These are phyloP conservation scores for Colletotrichum scovillei DNA, from an alignment of 2,329 filamentous ascomycete genomes.

Conservation along the genomic window DNA sequence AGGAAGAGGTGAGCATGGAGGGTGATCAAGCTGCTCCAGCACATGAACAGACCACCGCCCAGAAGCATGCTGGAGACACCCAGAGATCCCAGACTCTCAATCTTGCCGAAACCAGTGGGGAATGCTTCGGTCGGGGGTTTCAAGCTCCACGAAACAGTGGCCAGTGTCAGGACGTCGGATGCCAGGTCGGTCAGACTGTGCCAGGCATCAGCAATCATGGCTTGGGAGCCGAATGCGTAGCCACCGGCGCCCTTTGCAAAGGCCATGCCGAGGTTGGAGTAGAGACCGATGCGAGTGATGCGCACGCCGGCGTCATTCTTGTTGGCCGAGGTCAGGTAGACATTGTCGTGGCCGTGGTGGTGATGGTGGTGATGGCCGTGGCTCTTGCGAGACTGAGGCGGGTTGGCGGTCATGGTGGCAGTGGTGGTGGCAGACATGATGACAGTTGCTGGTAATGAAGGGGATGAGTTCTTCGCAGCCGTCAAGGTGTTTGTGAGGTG, in stretches of 20 bases:
- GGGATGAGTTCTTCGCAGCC: constrained; percentile 32
- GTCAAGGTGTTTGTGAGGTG: constrained; percentile 27
- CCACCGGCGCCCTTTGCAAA: constrained; percentile 92
- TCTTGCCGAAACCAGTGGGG: constrained; percentile 93
- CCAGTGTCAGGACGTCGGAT: constrained; percentile 92
- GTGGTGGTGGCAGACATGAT: constrained; percentile 51
- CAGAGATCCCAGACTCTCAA: constrained; percentile 94
- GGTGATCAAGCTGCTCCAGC: constrained; percentile 77
- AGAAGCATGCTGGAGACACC: constrained; percentile 94
- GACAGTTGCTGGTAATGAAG: constrained; percentile 18
- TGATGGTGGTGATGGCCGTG: constrained; percentile 64
- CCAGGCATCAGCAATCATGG: constrained; percentile 92
- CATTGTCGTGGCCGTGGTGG: constrained; percentile 87
- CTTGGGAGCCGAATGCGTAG: constrained; percentile 94
- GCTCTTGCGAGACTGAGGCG: constrained; percentile 55
- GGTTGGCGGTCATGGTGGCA: constrained; percentile 39
- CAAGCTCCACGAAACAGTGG: constrained; percentile 93
- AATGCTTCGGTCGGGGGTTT: constrained; percentile 86
- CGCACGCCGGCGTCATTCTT: constrained; percentile 93
- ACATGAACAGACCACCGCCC: constrained; percentile 92
- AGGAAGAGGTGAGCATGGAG: constrained; percentile 80
- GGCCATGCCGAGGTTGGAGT: constrained; percentile 94
- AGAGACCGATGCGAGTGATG: constrained; percentile 89
- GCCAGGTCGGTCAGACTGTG: constrained; percentile 96
- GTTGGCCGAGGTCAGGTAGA: constrained; percentile 82